Base-by-base conservation (phyloP, 192 early-diverging fungal species). In the Backusella circina region DNA sequence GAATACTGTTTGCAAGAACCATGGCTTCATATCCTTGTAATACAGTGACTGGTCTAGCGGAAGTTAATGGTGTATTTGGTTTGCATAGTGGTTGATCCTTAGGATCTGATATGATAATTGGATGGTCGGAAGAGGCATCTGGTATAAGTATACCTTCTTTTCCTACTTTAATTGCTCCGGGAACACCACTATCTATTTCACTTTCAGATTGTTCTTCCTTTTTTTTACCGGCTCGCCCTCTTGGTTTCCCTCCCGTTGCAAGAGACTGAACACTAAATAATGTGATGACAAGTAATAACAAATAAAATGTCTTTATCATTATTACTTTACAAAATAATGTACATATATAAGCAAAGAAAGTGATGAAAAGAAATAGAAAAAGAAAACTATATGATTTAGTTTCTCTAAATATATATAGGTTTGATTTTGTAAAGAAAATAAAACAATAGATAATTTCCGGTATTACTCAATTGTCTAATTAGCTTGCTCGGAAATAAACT, bases 31-130 rank as follows among this genome's bases (percentile, higher is more conserved):
- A 81, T 10, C 79, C 79, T 50, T 57, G 18, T 31, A 81, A 21
- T 12, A 75, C 69, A 23, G 31, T 44, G n/a, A 75, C 15, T n/a
- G 51, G 64, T 31, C 47, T 28, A 8, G 74, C 64, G 8, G 78
- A 61, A 18, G 50, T 26, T 10, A 79, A 64, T 7, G 35, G 32
- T 1, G 31, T 39, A 36, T 73, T 65, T 23, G 75, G 71, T 15
- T 70, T 71, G 28, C 79, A 81, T 18, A 78, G 30, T 18, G 77
- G 77, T 26, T 74, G 71, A 21, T 73, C 65, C 10, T 78, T 72
- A 18, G 39, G 23, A 33, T 70, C 38, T 13, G 72, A 74, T 38
- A 78, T 16, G 2, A 78, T 72, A n/a, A 78, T 35, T 31, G 77
- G 77, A 3, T 73, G 66, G 16, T 78, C 77, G n/a, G 77, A 65